Base-by-base conservation (phyloP, 257 asterid species). In the Gentiana straminea region DNA sequence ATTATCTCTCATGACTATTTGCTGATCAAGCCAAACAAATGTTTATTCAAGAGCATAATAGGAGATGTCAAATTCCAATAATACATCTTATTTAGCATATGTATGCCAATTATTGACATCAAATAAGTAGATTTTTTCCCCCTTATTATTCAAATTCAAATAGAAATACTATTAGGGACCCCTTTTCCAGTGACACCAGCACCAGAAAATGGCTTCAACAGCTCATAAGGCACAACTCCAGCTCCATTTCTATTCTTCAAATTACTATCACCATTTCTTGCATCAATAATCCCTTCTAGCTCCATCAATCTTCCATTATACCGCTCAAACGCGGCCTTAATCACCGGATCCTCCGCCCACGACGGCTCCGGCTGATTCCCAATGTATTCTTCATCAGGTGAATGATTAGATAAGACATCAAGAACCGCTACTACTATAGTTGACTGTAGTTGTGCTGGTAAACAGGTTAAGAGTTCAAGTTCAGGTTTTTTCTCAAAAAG, bases 381-480 rank as follows among this genome's bases (percentile, higher is more conserved):
- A 0, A 86, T 9, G 39, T 86, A 86, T 74, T 89, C 95, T 71
- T 89, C 97, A 44, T 89, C 95, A 0, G 94, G 90, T 1, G 95
- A 81, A 67, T 89, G 95, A 56, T 50, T 78, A 0, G 97, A 89
- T 55, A 89, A 62, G 6, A 86, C 83, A 36, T 86, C 86, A 10
- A 83, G 45, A 55, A 84, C 50, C 4, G 88, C 43, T 88, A 84
- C 80, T 0, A 86, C 51, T 3, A 2, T 12, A 0, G 82, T 55
- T 0, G 95, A 93, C 48, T 86, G 97, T 34, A 13, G 3, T 44
- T 89, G 94, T 3, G 95, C 68, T 1, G 97, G 97, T 62, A 80
- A 84, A 2, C 74, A 67, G 3, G 62, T 41, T 35, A 86, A 51
- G 24, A 86, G 70, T 65, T 79, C 82, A 3, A 54, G 49, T 64